Conservation (phyloP, 169 alveolate genomes). For the Cryptosporidium bovis region DNA sequence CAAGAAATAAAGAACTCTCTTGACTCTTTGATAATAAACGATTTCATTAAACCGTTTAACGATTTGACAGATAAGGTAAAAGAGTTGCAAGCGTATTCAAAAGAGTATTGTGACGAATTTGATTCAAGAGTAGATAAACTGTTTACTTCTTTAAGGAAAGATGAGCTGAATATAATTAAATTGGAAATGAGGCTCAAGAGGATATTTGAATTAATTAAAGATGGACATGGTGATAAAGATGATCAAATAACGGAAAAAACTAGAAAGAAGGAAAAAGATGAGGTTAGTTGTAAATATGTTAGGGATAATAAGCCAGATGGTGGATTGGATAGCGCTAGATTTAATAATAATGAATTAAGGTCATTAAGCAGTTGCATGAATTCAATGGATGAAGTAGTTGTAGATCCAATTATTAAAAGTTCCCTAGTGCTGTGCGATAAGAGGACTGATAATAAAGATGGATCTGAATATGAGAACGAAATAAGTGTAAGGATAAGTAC, state of each 20-base stretch:
- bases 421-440: neutral
- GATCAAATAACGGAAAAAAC: neutral
- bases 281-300: neutral
- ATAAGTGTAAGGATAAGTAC: slow-evolving; percentile 41
- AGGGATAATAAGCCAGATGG: neutral
- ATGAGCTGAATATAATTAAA: slow-evolving; percentile 22
- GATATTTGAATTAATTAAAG: slow-evolving; percentile 29
- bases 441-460: neutral
- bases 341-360: neutral
- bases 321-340: neutral
- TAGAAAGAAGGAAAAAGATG: neutral
- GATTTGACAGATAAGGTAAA: neutral
- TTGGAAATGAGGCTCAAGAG: slow-evolving; percentile 49
- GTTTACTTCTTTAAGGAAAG: neutral
- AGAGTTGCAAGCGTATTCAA: neutral
- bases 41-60: slow-evolving; percentile 33
- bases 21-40: slow-evolving; percentile 15
- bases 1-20: neutral
- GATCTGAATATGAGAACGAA: neutral
- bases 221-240: neutral
- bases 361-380: neutral
- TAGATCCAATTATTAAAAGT: neutral
- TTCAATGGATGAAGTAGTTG: neutral
- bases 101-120: slow-evolving; percentile 17
- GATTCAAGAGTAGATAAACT: slow-evolving; percentile 23